A percentile compares a stretch with the other conserved stretches of the same genome.
phyloP scores from a whole-genome alignment of 306 rosid genomes.

The Lathyrus oleraceus region DNA sequence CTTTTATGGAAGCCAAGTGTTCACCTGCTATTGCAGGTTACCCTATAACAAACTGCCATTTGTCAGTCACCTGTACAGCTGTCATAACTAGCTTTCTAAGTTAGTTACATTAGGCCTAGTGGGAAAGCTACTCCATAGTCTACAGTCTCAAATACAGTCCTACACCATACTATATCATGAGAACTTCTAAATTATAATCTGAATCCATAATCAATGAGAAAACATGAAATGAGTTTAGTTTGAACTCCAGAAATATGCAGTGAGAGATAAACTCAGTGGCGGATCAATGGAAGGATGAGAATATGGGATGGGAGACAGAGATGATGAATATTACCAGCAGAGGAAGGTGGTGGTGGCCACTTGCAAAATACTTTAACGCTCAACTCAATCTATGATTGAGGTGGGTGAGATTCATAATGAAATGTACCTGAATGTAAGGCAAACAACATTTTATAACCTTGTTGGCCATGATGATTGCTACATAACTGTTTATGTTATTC shows the following conservation, averaged over 20 bases:
- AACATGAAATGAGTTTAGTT: background rate
- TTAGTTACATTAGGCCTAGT: too few relatives aligned
- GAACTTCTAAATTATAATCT: background rate
- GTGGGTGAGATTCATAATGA: background rate
- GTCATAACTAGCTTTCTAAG: too few relatives aligned
- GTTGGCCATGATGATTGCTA: background rate
- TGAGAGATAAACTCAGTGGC: background rate
- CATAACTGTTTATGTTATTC: background rate
- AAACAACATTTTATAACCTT: background rate
- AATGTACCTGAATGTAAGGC: background rate
- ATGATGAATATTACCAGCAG: background rate
- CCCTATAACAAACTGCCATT: too few relatives aligned
- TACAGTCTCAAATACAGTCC: too few relatives aligned
- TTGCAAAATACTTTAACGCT: background rate
- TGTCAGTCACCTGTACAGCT: too few relatives aligned
- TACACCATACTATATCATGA: background rate
- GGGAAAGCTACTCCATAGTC: too few relatives aligned
- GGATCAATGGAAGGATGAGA: background rate
- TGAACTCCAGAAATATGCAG: background rate
- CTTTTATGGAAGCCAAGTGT: too few relatives aligned
- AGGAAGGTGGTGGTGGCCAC: background rate
- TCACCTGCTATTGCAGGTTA: too few relatives aligned
- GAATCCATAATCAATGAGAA: conserved; percentile 3
- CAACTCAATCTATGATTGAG: background rate
- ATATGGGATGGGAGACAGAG: background rate